Evolutionary conservation across 2,329 filamentous ascomycete genomes (phyloP).

Genomic region (Trichoderma citrinoviride): DNA sequence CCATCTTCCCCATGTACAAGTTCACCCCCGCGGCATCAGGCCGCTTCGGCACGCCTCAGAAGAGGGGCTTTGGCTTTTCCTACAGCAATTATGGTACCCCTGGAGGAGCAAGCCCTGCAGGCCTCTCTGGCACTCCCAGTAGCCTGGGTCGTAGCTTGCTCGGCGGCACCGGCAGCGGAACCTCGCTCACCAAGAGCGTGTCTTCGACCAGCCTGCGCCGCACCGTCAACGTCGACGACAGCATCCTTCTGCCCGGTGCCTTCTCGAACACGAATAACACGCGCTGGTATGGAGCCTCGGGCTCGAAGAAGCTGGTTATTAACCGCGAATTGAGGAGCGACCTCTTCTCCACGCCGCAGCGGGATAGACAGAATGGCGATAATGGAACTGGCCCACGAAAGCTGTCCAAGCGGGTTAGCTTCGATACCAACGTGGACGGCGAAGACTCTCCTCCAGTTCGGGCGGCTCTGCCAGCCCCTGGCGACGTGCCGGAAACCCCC

Average conservation of each 20-base stretch:
- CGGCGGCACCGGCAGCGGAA: slow-evolving; percentile 64
- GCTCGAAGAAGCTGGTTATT: slow-evolving; percentile 88
- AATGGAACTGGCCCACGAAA: slow-evolving; percentile 47
- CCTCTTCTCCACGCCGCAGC: slow-evolving; percentile 60
- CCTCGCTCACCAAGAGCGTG: slow-evolving; percentile 79
- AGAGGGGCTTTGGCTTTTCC: slow-evolving; percentile 84
- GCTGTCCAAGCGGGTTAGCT: slow-evolving; percentile 85
- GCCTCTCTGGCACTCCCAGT: slow-evolving; percentile 64
- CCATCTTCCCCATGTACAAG: slow-evolving; percentile 82
- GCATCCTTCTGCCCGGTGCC: slow-evolving; percentile 79
- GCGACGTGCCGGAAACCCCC: slow-evolving; percentile 32
- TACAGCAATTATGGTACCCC: slow-evolving; percentile 91
- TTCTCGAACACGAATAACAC: slow-evolving; percentile 68
- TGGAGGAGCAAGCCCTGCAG: slow-evolving; percentile 64
- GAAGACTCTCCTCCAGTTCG: slow-evolving; percentile 38
- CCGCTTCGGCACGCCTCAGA: slow-evolving; percentile 79
- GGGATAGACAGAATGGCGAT: slow-evolving; percentile 46
- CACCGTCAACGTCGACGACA: slow-evolving; percentile 78
- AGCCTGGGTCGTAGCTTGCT: slow-evolving; percentile 64
- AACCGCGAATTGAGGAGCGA: slow-evolving; percentile 81
- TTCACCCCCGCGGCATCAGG: slow-evolving; percentile 77
- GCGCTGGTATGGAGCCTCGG: slow-evolving; percentile 63
- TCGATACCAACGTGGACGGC: slow-evolving; percentile 62
- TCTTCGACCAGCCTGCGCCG: slow-evolving; percentile 83
- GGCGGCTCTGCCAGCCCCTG: slow-evolving; percentile 36